Percentiles rank a stretch among this genome's conserved stretches.
These are phyloP conservation scores for Penicillium sp. DNA, from an alignment of 2,329 filamentous ascomycete genomes.

Conservation along the genomic window DNA sequence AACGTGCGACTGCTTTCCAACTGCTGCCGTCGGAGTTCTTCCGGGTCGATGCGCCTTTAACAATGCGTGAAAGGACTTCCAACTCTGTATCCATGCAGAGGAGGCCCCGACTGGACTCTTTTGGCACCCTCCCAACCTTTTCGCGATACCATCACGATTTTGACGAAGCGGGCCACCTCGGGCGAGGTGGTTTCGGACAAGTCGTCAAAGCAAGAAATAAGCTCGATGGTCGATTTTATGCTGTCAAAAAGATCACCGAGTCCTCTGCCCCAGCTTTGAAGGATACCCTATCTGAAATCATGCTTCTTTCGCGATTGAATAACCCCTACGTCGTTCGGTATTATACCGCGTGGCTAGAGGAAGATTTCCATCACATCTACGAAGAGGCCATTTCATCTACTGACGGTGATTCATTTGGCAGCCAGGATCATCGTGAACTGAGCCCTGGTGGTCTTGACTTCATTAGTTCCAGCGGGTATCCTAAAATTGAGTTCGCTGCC, in stretches of 20 bases:
- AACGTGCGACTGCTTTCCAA: conserved; percentile 79
- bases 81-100: conserved; percentile 46
- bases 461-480: conserved; percentile 80
- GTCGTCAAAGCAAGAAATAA: conserved; percentile 95
- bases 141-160: conserved; percentile 89
- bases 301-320: conserved; percentile 86
- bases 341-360: conserved; percentile 92
- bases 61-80: conserved; percentile 42
- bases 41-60: conserved; percentile 40
- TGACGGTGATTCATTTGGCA: conserved; percentile 54
- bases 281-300: conserved; percentile 77
- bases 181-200: conserved; percentile 93
- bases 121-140: conserved; percentile 52
- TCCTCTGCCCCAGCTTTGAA: conserved; percentile 65
- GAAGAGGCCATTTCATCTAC: conserved; percentile 48
- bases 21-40: conserved; percentile 56
- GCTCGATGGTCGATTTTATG: conserved; percentile 89
- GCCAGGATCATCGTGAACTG: conserved; percentile 45
- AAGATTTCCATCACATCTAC: conserved; percentile 48
- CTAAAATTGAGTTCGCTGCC: conserved; percentile 71
- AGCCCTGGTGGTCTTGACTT: conserved; percentile 87
- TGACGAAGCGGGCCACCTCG: conserved; percentile 82
- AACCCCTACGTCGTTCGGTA: conserved; percentile 88
- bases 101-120: conserved; percentile 64
- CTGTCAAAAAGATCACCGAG: conserved; percentile 93